Base-by-base conservation (phyloP, 495 filamentous ascomycete species). In the Aspergillus panamensis region DNA sequence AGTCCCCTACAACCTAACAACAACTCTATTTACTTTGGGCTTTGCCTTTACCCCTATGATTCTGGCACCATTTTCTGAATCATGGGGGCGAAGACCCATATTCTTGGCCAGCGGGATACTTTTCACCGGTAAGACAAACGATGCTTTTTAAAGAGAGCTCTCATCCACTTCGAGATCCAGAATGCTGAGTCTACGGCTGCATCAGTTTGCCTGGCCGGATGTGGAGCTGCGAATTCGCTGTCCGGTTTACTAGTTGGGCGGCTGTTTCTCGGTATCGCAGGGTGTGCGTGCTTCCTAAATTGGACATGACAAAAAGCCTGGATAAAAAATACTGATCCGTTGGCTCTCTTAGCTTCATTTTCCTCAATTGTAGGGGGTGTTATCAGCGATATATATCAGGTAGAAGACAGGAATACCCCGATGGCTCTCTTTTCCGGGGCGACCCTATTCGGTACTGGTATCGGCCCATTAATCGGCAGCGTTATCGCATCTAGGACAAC, bases 361-460 rank as follows among this genome's bases (percentile, higher is more conserved):
- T 88, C 84, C 7, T 92, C 91, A 8, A 93, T 96, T 86, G 90
- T 96, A 3, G 93, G 93, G 20, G 93, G 93, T 1, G 88, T 96
- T 6, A 87, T 97, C 29, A 85, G 85, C 50, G 93, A 97, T 64
- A 87, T 96, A 52, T 96, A 91, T 68, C 83, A 85, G 33, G 80
- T 87, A 9, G 69, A 88, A 59, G 87, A 87, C 37, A 78, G 93
- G 31, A 96, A 96, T 62, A 88, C 85, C 5, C 89, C 92, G 3
- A 97, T 97, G 93, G 87, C 91, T 1, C 62, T 94, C 2, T 96
- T 95, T 67, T 84, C 86, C 2, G 88, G 85, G 2, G 74, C 77
- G 19, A 90, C 89, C 0, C 70, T 96, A 6, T 79, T 87, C 13
- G 94, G 92, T 2, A 96, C 90, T 0, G 92, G 91, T 3, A 69